Conservation (phyloP, 2,329 filamentous ascomycete genomes). For the Pseudogymnoascus sp. region DNA sequence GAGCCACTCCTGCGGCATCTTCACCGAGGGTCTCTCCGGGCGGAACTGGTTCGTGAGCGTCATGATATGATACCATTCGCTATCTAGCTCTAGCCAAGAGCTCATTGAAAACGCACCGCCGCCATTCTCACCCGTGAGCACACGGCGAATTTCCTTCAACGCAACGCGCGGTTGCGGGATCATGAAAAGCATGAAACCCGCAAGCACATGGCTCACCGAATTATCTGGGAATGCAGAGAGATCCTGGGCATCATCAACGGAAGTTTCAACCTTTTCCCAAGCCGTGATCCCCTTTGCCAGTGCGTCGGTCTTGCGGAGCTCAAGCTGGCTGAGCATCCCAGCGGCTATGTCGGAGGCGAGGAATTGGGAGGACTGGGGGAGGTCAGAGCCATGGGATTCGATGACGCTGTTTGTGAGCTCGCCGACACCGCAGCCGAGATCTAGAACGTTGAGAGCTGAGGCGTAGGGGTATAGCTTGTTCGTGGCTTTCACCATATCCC, state of each 20-base stretch:
- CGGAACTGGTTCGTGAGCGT: background rate
- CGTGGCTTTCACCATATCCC: background rate
- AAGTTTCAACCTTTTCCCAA: background rate
- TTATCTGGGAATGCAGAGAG: background rate
- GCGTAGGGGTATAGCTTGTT: background rate
- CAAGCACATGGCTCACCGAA: background rate
- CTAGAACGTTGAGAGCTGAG: background rate
- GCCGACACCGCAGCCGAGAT: background rate
- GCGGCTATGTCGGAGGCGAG: background rate
- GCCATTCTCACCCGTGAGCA: background rate
- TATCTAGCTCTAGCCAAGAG: background rate
- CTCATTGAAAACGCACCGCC: slow-evolving; percentile 7
- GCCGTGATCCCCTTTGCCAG: background rate
- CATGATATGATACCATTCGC: slow-evolving; percentile 8
- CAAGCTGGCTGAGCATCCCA: background rate
- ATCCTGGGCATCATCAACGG: background rate
- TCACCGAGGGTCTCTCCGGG: background rate
- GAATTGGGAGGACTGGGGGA: background rate
- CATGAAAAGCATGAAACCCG: background rate
- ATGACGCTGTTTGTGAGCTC: background rate
- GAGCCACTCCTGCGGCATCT: slow-evolving; percentile 5
- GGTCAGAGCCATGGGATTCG: background rate
- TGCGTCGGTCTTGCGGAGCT: background rate
- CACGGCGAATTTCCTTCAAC: background rate
- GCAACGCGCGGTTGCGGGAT: background rate